Base-by-base conservation (phyloP, 2,329 filamentous ascomycete species). In the Fonsecaea monophora region DNA sequence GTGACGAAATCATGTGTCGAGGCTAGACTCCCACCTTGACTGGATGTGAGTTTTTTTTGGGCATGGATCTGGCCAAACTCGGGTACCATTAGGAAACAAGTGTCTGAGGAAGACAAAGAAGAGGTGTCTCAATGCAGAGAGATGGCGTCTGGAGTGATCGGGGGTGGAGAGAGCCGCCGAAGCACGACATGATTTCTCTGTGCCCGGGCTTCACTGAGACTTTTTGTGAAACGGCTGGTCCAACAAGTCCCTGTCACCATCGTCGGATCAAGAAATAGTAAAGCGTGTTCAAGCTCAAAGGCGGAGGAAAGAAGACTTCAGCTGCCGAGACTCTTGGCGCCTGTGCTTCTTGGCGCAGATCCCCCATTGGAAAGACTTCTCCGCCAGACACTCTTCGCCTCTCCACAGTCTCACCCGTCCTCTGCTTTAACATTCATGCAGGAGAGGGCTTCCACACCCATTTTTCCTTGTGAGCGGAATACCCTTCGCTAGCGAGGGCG, bases 271-370 rank as follows among this genome's bases (percentile, higher is more conserved):
- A 53, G 57, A 53, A 50, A 13, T 10, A 35, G 57, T 34, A 37
- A 50, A 60, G 42, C 57, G 57, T 60, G 10, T 53, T 32, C 30
- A 53, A 61, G 59, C 59, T 61, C 45, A 38, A 25, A 34, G 37
- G 58, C 42, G 42, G 59, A 61, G 37, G 32, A 34, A 40, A 53
- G 57, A 60, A 53, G 30, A 35, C 35, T 61, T 61, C 59, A 61
- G 59, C 59, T 61, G 59, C 59, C 59, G 40, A 61, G 45, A 3
- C 12, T 18, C 48, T 50, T 30, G 53, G 48, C 35, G 18, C 18
- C 48, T 61, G 2, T 34, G 45, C 59, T 15, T 50, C 57, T 50
- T 5, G 42, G 42, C 57, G 18, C 45, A 5, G 45, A 50, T 50
- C 7, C 4, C 9, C 3, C 10, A 4, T 18, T 50, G 18, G 45